These are phyloP conservation scores for Musa troglodytarum DNA, from an alignment of 176 grass and related monocot species.

Conservation along the genomic window DNA sequence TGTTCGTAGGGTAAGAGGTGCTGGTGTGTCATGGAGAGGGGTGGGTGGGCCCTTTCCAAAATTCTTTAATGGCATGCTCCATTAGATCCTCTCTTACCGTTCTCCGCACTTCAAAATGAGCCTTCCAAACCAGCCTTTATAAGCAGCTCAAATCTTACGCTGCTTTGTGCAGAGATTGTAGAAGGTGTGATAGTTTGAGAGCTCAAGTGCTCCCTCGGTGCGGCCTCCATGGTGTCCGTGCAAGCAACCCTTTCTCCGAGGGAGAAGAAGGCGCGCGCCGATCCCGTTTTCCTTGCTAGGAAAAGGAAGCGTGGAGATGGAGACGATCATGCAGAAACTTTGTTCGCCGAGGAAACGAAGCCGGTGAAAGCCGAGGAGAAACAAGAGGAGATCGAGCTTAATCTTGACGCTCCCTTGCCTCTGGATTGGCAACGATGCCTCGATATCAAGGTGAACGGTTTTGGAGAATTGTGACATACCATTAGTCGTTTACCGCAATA, in stretches of 20 bases:
- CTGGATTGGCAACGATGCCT: slow-evolving; percentile 22
- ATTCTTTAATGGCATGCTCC: background rate
- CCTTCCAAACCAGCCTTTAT: slow-evolving; percentile 1
- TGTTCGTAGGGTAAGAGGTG: background rate
- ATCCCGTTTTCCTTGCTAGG: background rate
- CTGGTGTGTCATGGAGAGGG: background rate
- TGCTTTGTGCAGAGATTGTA: background rate
- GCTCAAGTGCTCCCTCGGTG: background rate
- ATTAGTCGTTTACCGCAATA: too few species aligned
- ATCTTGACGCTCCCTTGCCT: slow-evolving; percentile 14
- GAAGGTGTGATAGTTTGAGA: background rate
- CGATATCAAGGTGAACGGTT: slow-evolving; percentile 13
- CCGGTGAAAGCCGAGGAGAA: background rate
- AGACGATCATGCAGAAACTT: background rate
- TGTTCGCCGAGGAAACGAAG: background rate
- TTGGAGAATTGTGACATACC: background rate
- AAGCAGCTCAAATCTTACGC: slow-evolving; percentile 7
- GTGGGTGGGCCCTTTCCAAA: background rate
- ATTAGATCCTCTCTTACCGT: slow-evolving; percentile 7
- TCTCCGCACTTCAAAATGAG: background rate
- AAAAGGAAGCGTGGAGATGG: slow-evolving; percentile 3
- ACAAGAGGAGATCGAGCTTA: slow-evolving; percentile 1
- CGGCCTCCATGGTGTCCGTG: slow-evolving; percentile 5
- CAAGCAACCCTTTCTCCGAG: slow-evolving; percentile 3
- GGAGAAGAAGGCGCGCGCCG: background rate